phyloP scores from a whole-genome alignment of 1,284 basidiomycete species.

The Cryptococcus deneoformans region DNA sequence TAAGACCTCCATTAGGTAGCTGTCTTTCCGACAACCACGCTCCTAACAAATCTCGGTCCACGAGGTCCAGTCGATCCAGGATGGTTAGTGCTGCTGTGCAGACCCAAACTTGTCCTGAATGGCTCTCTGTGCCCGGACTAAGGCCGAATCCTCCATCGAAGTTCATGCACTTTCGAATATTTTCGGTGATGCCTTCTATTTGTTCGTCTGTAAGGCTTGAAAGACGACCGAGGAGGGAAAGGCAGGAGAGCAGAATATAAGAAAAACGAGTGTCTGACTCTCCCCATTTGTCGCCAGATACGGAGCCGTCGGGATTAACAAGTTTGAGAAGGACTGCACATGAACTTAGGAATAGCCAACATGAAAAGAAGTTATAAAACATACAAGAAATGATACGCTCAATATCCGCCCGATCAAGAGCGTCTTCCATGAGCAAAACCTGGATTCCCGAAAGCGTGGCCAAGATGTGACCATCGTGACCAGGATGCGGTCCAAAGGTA shows the following conservation, averaged over 20 bases:
- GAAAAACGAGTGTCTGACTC: conserved; percentile 91
- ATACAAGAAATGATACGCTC: conserved; percentile 72
- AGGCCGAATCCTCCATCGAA: conserved; percentile 95
- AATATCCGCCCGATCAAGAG: conserved; percentile 65
- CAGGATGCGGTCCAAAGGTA: conserved; percentile 86
- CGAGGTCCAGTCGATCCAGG: conserved; percentile 70
- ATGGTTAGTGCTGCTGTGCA: conserved; percentile 86
- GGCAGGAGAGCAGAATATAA: conserved; percentile 77
- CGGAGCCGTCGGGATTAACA: conserved; percentile 76
- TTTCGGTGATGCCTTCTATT: conserved; percentile 64
- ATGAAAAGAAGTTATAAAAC: conserved; percentile 23
- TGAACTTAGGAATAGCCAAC: background rate
- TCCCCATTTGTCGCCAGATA: conserved; percentile 85
- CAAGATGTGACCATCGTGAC: conserved; percentile 87
- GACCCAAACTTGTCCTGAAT: conserved; percentile 92
- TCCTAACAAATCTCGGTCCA: conserved; percentile 70
- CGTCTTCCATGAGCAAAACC: conserved; percentile 81
- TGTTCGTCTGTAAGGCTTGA: conserved; percentile 45
- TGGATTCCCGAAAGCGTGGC: conserved; percentile 90
- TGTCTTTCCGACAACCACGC: conserved; percentile 96
- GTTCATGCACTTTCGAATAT: conserved; percentile 77
- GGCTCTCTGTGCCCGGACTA: conserved; percentile 80
- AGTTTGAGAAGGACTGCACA: conserved; percentile 72
- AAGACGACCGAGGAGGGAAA: conserved; percentile 76
- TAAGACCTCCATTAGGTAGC: conserved; percentile 87